Evolutionary conservation across 2,329 filamentous ascomycete species (phyloP).

Genomic region (Nigrospora osmanthi): DNA sequence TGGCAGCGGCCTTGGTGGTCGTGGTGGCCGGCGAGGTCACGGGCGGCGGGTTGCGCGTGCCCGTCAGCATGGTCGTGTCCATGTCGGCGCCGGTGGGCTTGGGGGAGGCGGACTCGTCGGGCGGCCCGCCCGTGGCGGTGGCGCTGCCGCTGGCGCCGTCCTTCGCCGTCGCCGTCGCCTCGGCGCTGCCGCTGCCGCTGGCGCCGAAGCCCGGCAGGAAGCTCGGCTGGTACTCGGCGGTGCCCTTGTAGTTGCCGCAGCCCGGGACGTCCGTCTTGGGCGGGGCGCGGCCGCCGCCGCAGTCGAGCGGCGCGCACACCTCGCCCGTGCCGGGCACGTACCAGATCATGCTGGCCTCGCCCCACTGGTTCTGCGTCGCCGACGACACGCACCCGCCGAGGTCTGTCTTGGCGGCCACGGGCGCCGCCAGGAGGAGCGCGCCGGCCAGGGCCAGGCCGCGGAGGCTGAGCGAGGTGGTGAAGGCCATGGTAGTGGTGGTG

Average conservation of each 20-base stretch:
- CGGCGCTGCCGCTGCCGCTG: slow-evolving; percentile 3
- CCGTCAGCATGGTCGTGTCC: neutral
- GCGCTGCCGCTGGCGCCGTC: neutral
- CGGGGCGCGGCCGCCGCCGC: slow-evolving; percentile 58
- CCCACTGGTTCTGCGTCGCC: slow-evolving; percentile 22
- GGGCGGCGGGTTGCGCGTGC: neutral
- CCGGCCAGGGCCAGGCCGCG: slow-evolving; percentile 2
- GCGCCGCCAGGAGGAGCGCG: slow-evolving; percentile 20
- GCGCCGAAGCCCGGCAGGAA: slow-evolving; percentile 31
- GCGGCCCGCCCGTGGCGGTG: neutral
- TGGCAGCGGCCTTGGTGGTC: neutral
- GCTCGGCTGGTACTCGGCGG: slow-evolving; percentile 42
- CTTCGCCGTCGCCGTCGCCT: slow-evolving; percentile 3
- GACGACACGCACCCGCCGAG: slow-evolving; percentile 35
- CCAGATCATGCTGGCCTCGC: slow-evolving; percentile 41
- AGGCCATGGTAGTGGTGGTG: no score
- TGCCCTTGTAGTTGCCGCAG: slow-evolving; percentile 47
- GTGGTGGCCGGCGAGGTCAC: neutral
- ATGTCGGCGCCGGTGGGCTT: neutral
- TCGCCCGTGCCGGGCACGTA: slow-evolving; percentile 57
- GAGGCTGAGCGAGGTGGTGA: neutral
- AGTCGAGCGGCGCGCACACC: slow-evolving; percentile 57
- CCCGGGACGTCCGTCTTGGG: slow-evolving; percentile 57
- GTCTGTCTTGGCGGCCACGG: slow-evolving; percentile 34
- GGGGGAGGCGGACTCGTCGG: neutral